Base-by-base conservation (phyloP, 1,139 yeast genomes). In the Spathaspora jeffriesii region DNA sequence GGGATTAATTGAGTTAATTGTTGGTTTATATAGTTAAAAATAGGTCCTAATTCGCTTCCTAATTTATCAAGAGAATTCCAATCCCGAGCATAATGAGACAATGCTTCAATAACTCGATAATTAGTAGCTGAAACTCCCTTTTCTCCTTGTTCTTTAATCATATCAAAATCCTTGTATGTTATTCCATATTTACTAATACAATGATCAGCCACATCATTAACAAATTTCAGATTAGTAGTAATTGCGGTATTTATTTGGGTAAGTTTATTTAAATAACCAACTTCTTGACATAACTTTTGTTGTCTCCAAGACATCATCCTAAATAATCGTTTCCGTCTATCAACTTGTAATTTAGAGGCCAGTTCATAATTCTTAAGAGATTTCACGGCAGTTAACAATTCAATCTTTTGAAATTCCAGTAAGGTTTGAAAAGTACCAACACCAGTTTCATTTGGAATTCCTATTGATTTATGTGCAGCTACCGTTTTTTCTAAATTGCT, bases 31-130 rank as follows among this genome's bases (percentile, higher is more conserved):
- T 81, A 88, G 1, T 69, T 59, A 41, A 81, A 55, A 43, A 88
- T 63, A 0, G 87, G 87, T 7, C 59, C 51, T 2, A 85, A 63
- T 58, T 86, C 91, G 2, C 52, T 50, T 1, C 48, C 45, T 5
- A 45, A 13, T 2, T 61, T 39, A 15, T 52, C 69, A 11, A 76
- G 79, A 1, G 53, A 53, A 2, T 81, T 66, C 93, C 95, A 90
- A 61, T 90, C 96, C 43, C 96, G 70, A 5, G 83, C 78, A 50
- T 78, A 79, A 63, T 89, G 96, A 42, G 89, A 83, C 43, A 90
- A 57, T 4, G 88, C 71, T 60, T 90, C 96, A 34, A 84, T 76
- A 0, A 87, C 89, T 43, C 84, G 67, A 51, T 76, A 80, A 52
- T 79, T 78, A 28, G 75, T 67, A 25, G 65, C 62, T 34, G 73